phyloP scores from a whole-genome alignment of 371 early-diverging fungal species.

The Lichtheimia ornata region DNA sequence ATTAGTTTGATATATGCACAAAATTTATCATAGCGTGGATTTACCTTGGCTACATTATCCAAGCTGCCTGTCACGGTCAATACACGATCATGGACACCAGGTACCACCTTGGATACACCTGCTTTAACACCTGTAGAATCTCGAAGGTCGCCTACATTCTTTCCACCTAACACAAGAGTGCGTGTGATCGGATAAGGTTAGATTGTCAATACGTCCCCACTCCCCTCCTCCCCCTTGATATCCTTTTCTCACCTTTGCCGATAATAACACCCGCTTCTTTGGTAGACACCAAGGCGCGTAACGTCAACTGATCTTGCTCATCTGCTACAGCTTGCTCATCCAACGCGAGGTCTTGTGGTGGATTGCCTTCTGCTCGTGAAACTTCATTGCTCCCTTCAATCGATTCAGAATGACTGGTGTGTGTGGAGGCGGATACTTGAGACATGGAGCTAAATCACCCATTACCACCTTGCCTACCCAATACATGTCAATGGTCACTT shows the following conservation, averaged over 20 bases:
- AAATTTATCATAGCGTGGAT: no score
- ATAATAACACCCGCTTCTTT: conserved; percentile 95
- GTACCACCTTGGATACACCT: conserved; percentile 84
- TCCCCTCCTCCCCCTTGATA: neutral
- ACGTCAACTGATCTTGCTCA: conserved; percentile 49
- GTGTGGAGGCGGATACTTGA: no score
- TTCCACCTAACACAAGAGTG: conserved; percentile 50
- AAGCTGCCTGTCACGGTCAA: conserved; percentile 81
- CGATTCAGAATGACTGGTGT: neutral
- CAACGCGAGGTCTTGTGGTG: neutral
- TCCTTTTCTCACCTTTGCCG: conserved; percentile 59
- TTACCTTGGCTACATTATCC: conserved; percentile 71
- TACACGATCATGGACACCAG: conserved; percentile 83
- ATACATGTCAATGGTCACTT: no score
- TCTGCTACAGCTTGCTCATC: conserved; percentile 2
- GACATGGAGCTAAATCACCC: no score
- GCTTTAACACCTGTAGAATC: conserved; percentile 82
- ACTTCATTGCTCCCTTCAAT: neutral
- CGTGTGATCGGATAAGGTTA: neutral
- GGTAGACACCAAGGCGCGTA: conserved; percentile 83
- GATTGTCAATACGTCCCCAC: neutral
- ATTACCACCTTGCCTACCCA: no score
- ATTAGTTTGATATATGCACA: no score
- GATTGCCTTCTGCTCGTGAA: no score
- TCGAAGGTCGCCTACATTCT: conserved; percentile 82